These are phyloP conservation scores for Spathaspora sp. DNA, from an alignment of 805 yeast genomes.

Conservation along the genomic window DNA sequence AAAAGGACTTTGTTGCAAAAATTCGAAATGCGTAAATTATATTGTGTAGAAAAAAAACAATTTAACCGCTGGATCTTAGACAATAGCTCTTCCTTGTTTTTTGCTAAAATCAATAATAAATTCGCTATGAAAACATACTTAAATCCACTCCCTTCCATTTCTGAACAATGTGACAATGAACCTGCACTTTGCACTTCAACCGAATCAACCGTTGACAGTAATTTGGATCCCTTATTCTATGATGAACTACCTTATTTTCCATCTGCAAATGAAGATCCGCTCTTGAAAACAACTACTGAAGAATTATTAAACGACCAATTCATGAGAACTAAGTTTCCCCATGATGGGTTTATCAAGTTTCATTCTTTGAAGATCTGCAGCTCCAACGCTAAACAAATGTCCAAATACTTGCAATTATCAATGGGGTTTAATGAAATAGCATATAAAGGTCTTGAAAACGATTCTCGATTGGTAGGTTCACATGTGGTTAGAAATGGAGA, in stretches of 20 bases:
- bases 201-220: neutral
- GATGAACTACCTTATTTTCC: constrained; percentile 19
- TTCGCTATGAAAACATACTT: neutral
- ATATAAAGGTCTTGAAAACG: constrained; percentile 65
- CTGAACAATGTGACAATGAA: neutral
- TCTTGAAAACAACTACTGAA: constrained; percentile 8
- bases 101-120: neutral
- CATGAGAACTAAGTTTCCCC: constrained; percentile 12
- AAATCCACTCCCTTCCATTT: neutral
- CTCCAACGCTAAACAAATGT: constrained; percentile 66
- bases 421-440: constrained; percentile 68
- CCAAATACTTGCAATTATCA: constrained; percentile 48
- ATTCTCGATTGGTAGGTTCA: constrained; percentile 48
- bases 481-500: constrained; percentile 61
- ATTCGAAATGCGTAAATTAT: too few species aligned
- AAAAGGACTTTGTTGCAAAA: neutral
- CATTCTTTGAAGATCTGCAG: constrained; percentile 69
- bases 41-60: neutral
- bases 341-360: constrained; percentile 44
- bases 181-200: neutral
- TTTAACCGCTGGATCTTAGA: neutral
- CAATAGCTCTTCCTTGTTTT: neutral
- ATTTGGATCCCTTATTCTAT: neutral
- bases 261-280: constrained; percentile 12
- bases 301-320: constrained; percentile 20